Evolutionary conservation across 768 basidiomycete genomes (phyloP), one percentile per base, ranked within the genome.

Genomic region (Holtermanniella nyarrowii): DNA sequence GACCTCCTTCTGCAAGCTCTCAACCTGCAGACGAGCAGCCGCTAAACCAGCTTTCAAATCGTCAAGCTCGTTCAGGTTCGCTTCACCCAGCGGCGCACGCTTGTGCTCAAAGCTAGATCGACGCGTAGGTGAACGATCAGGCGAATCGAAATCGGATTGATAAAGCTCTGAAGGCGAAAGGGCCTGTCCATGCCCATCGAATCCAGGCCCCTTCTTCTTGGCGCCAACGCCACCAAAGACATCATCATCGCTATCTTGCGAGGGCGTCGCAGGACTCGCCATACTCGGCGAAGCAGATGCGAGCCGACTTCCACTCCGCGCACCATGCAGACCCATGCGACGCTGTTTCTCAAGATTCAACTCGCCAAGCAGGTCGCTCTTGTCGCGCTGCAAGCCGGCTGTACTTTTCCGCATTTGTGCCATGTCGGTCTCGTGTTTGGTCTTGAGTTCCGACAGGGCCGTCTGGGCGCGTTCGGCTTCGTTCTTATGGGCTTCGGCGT

Each of bases 371-470:
- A 99, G 76, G 60, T 99, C 93, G 23, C 82, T 83, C 75, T 91
- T 93, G 70, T 99, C 95, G 56, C 93, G 80, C 60, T 84, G 82
- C 22, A 96, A 77, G 22, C 85, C 83, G 1, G 91, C 91, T 1
- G 85, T 82, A 49, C 84, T 80, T 71, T 87, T 87, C 44, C 90
- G 79, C 60, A 88, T 86, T 54, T 86, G 84, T 2, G 93, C 95
- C 52, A 96, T 79, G 56, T 95, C 89, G 13, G 89, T 88, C 73
- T 97, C 93, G 65, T 96, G 90, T 69, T 89, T 91, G 48, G 80
- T 78, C 66, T 86, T 88, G 68, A 88, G 75, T 47, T 88, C 86
- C 43, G 83, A 82, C 20, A 84, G 72, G 4, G 77, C 65, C 42
- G 73, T 73, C 55, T 79, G 76, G 44, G 87, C 77, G 23, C 83